These are phyloP conservation scores for Elsinoe necatrix DNA, from an alignment of 2,329 filamentous ascomycete species.

Conservation along the genomic window DNA sequence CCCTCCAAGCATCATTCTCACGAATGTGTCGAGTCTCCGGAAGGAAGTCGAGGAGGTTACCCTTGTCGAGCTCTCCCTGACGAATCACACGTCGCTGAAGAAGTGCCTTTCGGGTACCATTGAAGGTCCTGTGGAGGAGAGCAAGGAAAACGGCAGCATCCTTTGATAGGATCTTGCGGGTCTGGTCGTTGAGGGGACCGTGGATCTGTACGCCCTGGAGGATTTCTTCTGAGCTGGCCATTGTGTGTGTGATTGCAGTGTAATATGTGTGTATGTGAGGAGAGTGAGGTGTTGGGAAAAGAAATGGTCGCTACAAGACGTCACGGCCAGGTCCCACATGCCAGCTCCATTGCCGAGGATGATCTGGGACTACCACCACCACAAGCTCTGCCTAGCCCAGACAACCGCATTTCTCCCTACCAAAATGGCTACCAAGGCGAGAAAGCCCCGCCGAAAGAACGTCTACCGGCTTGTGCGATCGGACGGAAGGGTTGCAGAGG, in stretches of 20 bases:
- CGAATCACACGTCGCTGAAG: slow-evolving; percentile 78
- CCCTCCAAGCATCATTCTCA: slow-evolving; percentile 89
- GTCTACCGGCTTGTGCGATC: slow-evolving; percentile 11
- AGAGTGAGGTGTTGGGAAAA: not conserved
- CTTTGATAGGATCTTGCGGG: slow-evolving; percentile 85
- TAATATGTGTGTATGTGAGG: not conserved
- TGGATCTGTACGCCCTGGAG: slow-evolving; percentile 84
- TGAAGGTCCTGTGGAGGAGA: slow-evolving; percentile 91
- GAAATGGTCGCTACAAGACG: slow-evolving; percentile 6
- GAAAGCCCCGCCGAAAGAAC: slow-evolving; percentile 8
- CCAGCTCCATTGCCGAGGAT: slow-evolving; percentile 14
- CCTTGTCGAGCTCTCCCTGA: slow-evolving; percentile 89
- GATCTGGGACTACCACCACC: slow-evolving; percentile 8
- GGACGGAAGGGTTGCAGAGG: slow-evolving; percentile 8
- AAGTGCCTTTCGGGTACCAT: slow-evolving; percentile 75
- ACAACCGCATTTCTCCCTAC: not conserved
- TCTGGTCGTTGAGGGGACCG: slow-evolving; percentile 65
- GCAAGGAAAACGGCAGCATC: slow-evolving; percentile 87
- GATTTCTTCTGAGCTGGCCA: slow-evolving; percentile 50
- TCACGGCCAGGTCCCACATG: slow-evolving; percentile 9
- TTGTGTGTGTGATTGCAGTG: slow-evolving; percentile 16
- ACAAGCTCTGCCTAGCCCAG: not conserved
- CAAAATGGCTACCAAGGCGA: not conserved
- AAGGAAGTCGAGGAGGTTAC: slow-evolving; percentile 82
- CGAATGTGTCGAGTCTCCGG: slow-evolving; percentile 93